Evolutionary conservation across 768 basidiomycete genomes (phyloP).

Genomic region (Pisolithus orientalis): DNA sequence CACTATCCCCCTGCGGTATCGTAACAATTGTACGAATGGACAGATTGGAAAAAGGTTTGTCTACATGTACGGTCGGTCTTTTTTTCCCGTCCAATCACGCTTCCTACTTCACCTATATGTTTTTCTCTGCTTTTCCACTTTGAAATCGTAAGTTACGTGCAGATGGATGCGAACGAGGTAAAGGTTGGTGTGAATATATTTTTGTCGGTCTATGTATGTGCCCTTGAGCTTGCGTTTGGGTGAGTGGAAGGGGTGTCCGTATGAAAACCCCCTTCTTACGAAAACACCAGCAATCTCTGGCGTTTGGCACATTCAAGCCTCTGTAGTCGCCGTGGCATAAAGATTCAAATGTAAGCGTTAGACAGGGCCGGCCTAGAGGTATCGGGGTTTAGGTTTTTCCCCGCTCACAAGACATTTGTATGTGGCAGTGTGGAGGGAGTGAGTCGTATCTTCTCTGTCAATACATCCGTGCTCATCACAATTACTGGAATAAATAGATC

Average conservation of each 20-base stretch:
- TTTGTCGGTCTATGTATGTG: neutral
- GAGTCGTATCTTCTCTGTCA: too few relatives aligned
- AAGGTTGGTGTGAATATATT: constrained; percentile 9
- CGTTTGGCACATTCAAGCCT: too few relatives aligned
- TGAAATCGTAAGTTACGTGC: neutral
- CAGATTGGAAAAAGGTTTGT: constrained; percentile 3
- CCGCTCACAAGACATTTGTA: too few relatives aligned
- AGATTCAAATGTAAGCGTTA: too few relatives aligned
- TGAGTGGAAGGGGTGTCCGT: neutral
- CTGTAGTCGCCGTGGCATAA: too few relatives aligned
- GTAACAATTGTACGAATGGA: constrained; percentile 17
- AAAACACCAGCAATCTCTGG: too few relatives aligned
- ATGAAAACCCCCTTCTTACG: neutral
- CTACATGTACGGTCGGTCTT: constrained; percentile 26
- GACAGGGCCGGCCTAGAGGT: too few relatives aligned
- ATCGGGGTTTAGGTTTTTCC: too few relatives aligned
- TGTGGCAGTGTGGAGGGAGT: too few relatives aligned
- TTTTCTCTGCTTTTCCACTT: neutral
- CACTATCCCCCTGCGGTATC: neutral
- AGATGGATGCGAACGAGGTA: neutral
- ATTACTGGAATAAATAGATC: too few relatives aligned
- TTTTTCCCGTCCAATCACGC: constrained; percentile 3
- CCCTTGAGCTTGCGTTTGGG: neutral
- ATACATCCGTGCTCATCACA: too few relatives aligned
- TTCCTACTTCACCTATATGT: neutral